These are phyloP conservation scores for Jimgerdemannia flammicorona DNA, from an alignment of 192 early-diverging fungal genomes.

Conservation along the genomic window DNA sequence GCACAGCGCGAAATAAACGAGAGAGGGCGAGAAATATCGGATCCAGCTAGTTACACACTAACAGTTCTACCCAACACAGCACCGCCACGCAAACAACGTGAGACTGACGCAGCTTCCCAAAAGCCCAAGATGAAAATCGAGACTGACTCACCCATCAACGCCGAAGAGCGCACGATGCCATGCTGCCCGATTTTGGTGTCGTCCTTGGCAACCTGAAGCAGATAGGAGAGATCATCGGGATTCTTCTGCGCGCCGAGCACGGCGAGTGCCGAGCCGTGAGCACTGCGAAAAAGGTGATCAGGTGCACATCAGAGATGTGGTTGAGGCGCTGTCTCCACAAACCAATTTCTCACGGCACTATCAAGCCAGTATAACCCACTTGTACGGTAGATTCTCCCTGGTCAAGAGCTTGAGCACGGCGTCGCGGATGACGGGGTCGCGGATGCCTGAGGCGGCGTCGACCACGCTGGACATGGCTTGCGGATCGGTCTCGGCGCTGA, in stretches of 20 bases:
- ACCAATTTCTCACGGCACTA: too few relatives aligned
- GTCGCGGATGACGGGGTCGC: constrained; percentile 16
- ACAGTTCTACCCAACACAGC: too few relatives aligned
- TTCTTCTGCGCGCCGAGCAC: constrained; percentile 40
- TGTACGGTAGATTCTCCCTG: constrained; percentile 15
- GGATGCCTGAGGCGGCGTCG: background rate
- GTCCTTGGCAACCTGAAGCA: constrained; percentile 34
- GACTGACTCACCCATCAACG: constrained; percentile 27
- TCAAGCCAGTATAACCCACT: background rate
- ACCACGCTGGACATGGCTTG: constrained; percentile 18
- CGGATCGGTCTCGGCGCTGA: constrained; percentile 37
- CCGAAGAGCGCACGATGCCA: constrained; percentile 29
- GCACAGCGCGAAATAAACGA: too few relatives aligned
- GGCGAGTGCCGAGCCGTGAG: constrained; percentile 21
- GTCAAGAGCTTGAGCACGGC: constrained; percentile 27
- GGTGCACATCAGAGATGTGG: background rate
- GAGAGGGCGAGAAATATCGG: too few relatives aligned
- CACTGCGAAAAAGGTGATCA: background rate
- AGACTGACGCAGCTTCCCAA: background rate
- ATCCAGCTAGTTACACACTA: too few relatives aligned
- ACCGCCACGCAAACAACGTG: too few relatives aligned
- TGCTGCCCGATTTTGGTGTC: constrained; percentile 31
- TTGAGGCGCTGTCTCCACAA: too few relatives aligned
- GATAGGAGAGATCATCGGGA: constrained; percentile 33
- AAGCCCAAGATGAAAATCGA: background rate